Conservation (phyloP, 2,329 filamentous ascomycete genomes). For the Phialemonium atrogriseum region DNA sequence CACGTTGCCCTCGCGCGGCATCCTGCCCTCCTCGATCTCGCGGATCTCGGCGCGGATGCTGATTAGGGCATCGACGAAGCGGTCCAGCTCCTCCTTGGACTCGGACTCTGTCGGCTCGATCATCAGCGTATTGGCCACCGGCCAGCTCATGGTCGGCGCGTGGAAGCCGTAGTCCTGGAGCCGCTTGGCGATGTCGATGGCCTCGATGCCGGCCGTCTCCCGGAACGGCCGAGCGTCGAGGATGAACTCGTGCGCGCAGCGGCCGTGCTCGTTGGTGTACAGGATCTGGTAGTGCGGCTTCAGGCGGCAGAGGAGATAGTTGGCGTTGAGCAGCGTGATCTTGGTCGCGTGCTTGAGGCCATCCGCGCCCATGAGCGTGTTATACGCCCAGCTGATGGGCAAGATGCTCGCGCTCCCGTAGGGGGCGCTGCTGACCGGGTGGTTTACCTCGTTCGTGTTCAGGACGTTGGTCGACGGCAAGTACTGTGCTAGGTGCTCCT, state of each 20-base stretch:
- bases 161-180: slow-evolving; percentile 98
- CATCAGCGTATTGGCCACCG: slow-evolving; percentile 92
- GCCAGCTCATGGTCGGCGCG: slow-evolving; percentile 95
- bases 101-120: slow-evolving; percentile 96
- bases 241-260: slow-evolving; percentile 97
- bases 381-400: slow-evolving; percentile 92
- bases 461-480: slow-evolving; percentile 48
- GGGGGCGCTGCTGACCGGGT: slow-evolving; percentile 71
- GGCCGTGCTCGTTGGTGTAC: slow-evolving; percentile 83
- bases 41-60: slow-evolving; percentile 79
- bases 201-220: slow-evolving; percentile 74
- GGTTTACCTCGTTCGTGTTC: slow-evolving; percentile 38
- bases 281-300: slow-evolving; percentile 81
- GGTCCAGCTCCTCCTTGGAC: slow-evolving; percentile 83
- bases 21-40: slow-evolving; percentile 70
- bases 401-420: slow-evolving; percentile 88
- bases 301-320: slow-evolving; percentile 87
- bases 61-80: slow-evolving; percentile 86
- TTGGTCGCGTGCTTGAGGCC: slow-evolving; percentile 86
- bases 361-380: slow-evolving; percentile 80
- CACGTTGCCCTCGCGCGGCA: slow-evolving; percentile 69
- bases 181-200: slow-evolving; percentile 91
- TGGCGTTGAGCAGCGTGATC: slow-evolving; percentile 89
- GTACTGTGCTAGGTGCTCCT: slow-evolving; percentile 67
- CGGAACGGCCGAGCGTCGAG: slow-evolving; percentile 82